A percentile compares a stretch with the other conserved stretches of the same genome.
These are phyloP conservation scores for Afroboletus lepidellus DNA, from an alignment of 1,284 basidiomycete genomes.

Conservation along the genomic window DNA sequence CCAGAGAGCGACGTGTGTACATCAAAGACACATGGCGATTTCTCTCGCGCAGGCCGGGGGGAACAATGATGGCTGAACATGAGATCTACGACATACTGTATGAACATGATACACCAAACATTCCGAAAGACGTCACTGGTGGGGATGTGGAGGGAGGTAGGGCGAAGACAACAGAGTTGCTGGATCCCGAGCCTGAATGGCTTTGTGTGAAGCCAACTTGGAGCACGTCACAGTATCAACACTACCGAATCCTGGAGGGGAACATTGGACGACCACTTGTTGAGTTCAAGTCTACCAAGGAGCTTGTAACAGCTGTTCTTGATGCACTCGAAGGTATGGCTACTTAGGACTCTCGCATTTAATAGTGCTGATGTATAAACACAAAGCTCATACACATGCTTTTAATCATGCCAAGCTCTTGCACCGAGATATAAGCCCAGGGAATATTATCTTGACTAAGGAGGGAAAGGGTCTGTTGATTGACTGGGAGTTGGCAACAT, in stretches of 20 bases:
- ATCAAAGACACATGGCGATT: not conserved
- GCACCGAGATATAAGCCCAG: not conserved
- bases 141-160: not conserved
- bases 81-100: slow-evolving; percentile 17
- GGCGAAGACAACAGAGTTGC: not conserved
- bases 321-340: not conserved
- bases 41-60: not conserved
- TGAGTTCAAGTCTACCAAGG: not conserved
- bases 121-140: not conserved
- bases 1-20: not conserved
- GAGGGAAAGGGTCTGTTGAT: not conserved
- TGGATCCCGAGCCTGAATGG: slow-evolving; percentile 1
- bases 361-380: not conserved
- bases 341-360: accelerated
- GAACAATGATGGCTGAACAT: slow-evolving; percentile 13
- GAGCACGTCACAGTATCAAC: not conserved
- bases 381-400: slow-evolving; percentile 2
- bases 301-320: not conserved
- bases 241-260: slow-evolving; percentile 2
- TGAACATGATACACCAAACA: not conserved
- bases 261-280: not conserved
- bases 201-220: not conserved
- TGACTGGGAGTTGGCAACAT: slow-evolving; percentile 2
- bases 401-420: not conserved
- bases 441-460: slow-evolving; percentile 1